phyloP scores from a whole-genome alignment of 306 rosid genomes.

The Rosa persica region DNA sequence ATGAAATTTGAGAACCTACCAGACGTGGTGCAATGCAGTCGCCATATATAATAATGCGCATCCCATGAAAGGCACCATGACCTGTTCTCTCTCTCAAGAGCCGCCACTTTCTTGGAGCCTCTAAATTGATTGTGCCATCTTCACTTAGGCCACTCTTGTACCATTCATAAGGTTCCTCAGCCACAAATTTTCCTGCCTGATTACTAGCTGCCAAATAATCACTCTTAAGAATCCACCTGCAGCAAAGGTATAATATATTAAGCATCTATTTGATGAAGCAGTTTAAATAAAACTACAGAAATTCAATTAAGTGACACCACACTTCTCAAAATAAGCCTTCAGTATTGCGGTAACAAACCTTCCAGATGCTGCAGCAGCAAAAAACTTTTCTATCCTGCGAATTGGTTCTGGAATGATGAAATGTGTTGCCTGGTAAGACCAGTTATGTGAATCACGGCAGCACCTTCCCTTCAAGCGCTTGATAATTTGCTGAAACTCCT shows the following conservation, averaged over 20 bases:
- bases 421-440: slow-evolving; percentile 99
- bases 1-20: slow-evolving; percentile 45
- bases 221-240: slow-evolving; percentile 93
- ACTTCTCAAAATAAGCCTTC: not conserved
- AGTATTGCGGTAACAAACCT: slow-evolving; percentile 43
- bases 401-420: slow-evolving; percentile 76
- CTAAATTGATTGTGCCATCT: slow-evolving; percentile 84
- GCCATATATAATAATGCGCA: slow-evolving; percentile 73
- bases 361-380: slow-evolving; percentile 96
- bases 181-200: slow-evolving; percentile 61
- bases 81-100: slow-evolving; percentile 75
- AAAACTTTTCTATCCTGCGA: slow-evolving; percentile 84
- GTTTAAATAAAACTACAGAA: not conserved
- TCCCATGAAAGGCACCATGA: slow-evolving; percentile 80
- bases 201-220: slow-evolving; percentile 75
- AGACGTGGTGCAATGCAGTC: slow-evolving; percentile 82
- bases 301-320: not conserved
- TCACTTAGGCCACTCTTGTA: slow-evolving; percentile 69
- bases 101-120: slow-evolving; percentile 98
- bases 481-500: slow-evolving; percentile 74
- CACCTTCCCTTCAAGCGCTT: slow-evolving; percentile 71
- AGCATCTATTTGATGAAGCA: not conserved
- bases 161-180: slow-evolving; percentile 92
- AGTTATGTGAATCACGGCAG: slow-evolving; percentile 85
- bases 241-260: slow-evolving; percentile 24